phyloP scores from a whole-genome alignment of 2,329 filamentous ascomycete genomes.

The Curvularia sp. region DNA sequence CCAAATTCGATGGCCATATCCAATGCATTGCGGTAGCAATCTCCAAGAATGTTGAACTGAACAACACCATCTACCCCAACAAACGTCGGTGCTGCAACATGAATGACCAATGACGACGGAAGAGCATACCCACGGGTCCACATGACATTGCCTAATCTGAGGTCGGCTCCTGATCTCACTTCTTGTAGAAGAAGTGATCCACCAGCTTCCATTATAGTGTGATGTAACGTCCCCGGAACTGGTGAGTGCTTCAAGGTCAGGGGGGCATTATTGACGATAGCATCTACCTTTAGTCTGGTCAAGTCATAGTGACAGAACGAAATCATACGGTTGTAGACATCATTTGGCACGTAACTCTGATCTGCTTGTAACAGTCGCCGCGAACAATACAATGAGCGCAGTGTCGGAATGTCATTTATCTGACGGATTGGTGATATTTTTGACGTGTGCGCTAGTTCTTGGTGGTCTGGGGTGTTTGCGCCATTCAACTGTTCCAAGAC shows the following conservation, averaged over 20 bases:
- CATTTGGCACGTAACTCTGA: constrained; percentile 41
- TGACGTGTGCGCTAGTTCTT: constrained; percentile 7
- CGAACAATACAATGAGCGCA: constrained; percentile 39
- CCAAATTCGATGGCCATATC: constrained; percentile 28
- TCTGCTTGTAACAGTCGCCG: constrained; percentile 35
- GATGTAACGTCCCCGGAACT: constrained; percentile 30
- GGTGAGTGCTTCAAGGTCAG: constrained; percentile 20
- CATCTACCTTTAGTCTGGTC: constrained; percentile 44
- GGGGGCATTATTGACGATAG: constrained; percentile 46
- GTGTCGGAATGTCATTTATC: constrained; percentile 34
- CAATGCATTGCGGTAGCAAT: constrained; percentile 43
- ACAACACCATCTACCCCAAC: constrained; percentile 24
- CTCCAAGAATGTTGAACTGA: constrained; percentile 39
- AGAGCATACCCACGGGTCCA: constrained; percentile 41
- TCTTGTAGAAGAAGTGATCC: constrained; percentile 39
- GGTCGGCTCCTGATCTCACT: constrained; percentile 16
- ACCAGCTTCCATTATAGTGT: constrained; percentile 38
- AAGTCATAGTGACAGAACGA: constrained; percentile 43
- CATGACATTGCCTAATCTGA: constrained; percentile 34
- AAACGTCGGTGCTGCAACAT: constrained; percentile 41
- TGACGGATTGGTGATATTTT: constrained; percentile 19
- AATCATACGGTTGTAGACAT: constrained; percentile 41
- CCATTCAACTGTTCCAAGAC: constrained; percentile 12
- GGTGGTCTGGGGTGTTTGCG: constrained; percentile 23
- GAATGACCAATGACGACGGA: constrained; percentile 42